Conservation (phyloP, 208 protist genomes). For the Trypanosoma cruzi region DNA sequence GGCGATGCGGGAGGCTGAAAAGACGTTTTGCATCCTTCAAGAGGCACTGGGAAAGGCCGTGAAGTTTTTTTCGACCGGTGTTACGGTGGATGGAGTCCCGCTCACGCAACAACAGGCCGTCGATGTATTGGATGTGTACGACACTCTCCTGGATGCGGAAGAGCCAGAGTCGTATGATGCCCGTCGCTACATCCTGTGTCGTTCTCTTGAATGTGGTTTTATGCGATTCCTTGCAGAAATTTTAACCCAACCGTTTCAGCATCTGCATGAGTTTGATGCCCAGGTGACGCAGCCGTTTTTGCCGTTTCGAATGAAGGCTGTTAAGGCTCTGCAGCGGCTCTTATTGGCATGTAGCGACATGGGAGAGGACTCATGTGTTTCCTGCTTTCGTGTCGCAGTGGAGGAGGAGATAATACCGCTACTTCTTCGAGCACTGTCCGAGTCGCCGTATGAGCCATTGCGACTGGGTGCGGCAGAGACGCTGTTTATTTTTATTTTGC, state of each 20-base stretch:
- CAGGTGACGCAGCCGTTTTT: conserved; percentile 21
- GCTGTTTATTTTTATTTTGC: conserved; percentile 22
- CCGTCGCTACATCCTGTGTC: background rate
- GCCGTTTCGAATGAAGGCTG: conserved; percentile 14
- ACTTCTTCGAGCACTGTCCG: conserved; percentile 8
- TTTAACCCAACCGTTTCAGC: conserved; percentile 7
- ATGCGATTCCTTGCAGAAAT: conserved; percentile 10
- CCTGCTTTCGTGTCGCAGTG: conserved; percentile 11
- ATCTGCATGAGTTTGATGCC: conserved; percentile 18
- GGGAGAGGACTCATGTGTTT: background rate
- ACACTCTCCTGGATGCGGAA: conserved; percentile 10
- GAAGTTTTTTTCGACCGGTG: conserved; percentile 18
- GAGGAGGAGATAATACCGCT: conserved; percentile 9
- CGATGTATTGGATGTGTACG: conserved; percentile 26
- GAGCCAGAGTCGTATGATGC: background rate
- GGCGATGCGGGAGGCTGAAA: conserved; percentile 17
- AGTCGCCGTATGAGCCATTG: conserved; percentile 21
- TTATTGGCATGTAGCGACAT: conserved; percentile 4
- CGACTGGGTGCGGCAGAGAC: conserved; percentile 9
- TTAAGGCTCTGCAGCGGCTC: conserved; percentile 11
- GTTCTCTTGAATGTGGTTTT: conserved; percentile 17
- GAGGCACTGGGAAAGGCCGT: conserved; percentile 16
- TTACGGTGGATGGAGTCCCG: conserved; percentile 7
- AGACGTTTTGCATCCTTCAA: conserved; percentile 19
- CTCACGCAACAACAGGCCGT: conserved; percentile 28